Evolutionary conservation across 2,329 filamentous ascomycete species (phyloP), one percentile per base, ranked within the genome.

Genomic region (Rosellinia necatrix): DNA sequence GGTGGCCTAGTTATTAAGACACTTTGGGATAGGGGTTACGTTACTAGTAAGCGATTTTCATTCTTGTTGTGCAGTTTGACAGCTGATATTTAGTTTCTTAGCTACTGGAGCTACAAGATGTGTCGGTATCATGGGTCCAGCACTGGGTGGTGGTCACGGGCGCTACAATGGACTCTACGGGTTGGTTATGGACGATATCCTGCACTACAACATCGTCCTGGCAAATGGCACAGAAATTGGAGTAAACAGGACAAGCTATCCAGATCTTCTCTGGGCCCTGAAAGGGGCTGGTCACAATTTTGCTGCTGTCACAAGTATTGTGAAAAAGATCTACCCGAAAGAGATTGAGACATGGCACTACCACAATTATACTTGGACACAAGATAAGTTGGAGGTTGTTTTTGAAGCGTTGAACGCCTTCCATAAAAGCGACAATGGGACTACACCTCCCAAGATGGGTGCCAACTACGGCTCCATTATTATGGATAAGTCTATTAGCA

Each of bases 61-160:
- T 5, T 37, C 49, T 2, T 62, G 56, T 22, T n/a, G n/a, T n/a
- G n/a, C n/a, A n/a, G n/a, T n/a, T n/a, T n/a, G n/a, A n/a, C n/a
- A n/a, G n/a, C n/a, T n/a, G n/a, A n/a, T n/a, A n/a, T n/a, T n/a
- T n/a, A n/a, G n/a, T n/a, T n/a, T n/a, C n/a, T n/a, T n/a, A n/a
- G n/a, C n/a, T n/a, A n/a, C n/a, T n/a, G n/a, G n/a, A n/a, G n/a
- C n/a, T n/a, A n/a, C n/a, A n/a, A 56, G 58, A 15, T 68, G 66
- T 35, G 63, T 66, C 7, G 63, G 66, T 6, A 13, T 69, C 6
- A 25, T 64, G 12, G 66, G 64, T 2, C 49, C 58, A 4, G 56
- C 24, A 7, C 58, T 68, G 5, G 68, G 68, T 1, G 67, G 68
- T 4, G 67, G 66, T 19, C 66, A 66, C 25, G 66, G 67, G 5